Conservation (phyloP, 768 basidiomycete genomes). For the Trametes gibbosa region DNA sequence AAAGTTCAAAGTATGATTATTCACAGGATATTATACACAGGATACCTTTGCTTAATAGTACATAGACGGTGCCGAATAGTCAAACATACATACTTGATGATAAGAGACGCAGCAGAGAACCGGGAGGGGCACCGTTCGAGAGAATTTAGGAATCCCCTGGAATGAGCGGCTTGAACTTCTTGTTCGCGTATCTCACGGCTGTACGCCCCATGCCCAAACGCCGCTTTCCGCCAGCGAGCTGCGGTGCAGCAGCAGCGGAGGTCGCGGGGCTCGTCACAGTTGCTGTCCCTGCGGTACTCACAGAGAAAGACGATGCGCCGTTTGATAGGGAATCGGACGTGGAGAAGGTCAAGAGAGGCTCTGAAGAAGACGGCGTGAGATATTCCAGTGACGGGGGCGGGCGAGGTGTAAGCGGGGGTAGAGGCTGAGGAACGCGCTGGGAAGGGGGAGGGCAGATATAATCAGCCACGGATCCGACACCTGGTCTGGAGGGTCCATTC, state of each 20-base stretch:
- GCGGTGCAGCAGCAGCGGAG: not conserved
- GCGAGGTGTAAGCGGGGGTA: not conserved
- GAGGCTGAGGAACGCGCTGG: not conserved
- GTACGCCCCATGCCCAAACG: slow-evolving; percentile 62
- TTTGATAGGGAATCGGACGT: not conserved
- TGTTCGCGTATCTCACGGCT: slow-evolving; percentile 55
- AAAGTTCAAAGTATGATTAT: too few relatives aligned
- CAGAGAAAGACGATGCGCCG: not conserved
- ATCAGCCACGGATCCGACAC: too few relatives aligned
- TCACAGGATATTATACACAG: too few relatives aligned
- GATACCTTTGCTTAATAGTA: too few relatives aligned
- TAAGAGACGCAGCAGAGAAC: not conserved
- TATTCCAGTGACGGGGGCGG: not conserved
- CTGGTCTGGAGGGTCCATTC: too few relatives aligned
- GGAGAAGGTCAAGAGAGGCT: not conserved
- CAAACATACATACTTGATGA: not conserved
- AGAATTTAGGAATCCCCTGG: slow-evolving; percentile 19
- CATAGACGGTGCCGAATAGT: too few relatives aligned
- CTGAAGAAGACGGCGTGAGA: not conserved
- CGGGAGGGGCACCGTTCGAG: not conserved
- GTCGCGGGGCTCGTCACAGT: not conserved
- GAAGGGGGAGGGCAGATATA: not conserved
- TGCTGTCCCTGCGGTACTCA: not conserved
- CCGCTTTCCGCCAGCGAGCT: slow-evolving; percentile 42
- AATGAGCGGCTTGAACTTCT: slow-evolving; percentile 63